Percentiles rank a stretch among this genome's conserved stretches.
These are phyloP conservation scores for Podospora pseudocomata DNA, from an alignment of 495 filamentous ascomycete genomes.

Conservation along the genomic window DNA sequence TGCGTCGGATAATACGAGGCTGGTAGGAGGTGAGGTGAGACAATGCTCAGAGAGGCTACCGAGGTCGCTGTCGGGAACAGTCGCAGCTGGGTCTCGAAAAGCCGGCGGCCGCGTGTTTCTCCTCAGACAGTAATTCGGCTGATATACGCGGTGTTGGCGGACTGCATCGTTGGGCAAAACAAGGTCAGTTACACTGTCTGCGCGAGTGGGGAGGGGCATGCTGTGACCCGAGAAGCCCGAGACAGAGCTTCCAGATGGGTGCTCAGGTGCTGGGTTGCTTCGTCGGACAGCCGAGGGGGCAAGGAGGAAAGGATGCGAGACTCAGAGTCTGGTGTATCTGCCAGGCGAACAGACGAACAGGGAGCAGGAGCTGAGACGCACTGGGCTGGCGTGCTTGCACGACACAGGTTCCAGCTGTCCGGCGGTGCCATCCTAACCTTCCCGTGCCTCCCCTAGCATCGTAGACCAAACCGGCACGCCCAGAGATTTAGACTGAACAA, in stretches of 20 bases:
- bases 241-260: slow-evolving; percentile 4
- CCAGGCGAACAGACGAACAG: background rate
- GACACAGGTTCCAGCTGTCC: slow-evolving; percentile 6
- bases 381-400: slow-evolving; percentile 8
- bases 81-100: slow-evolving; percentile 7
- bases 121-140: slow-evolving; percentile 13
- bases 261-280: background rate
- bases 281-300: slow-evolving; percentile 15
- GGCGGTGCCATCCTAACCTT: slow-evolving; percentile 6
- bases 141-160: slow-evolving; percentile 18
- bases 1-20: slow-evolving; percentile 11
- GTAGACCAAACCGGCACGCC: background rate
- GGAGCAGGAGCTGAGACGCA: slow-evolving; percentile 8
- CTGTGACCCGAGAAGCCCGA: slow-evolving; percentile 11
- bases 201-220: slow-evolving; percentile 11
- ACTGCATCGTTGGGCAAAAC: slow-evolving; percentile 24
- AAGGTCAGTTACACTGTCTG: slow-evolving; percentile 17
- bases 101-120: slow-evolving; percentile 8
- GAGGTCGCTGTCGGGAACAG: background rate
- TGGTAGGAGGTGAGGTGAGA: slow-evolving; percentile 2
- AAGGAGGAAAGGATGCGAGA: slow-evolving; percentile 3
- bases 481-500: background rate
- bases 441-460: background rate
- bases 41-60: background rate
- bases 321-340: background rate